These are phyloP conservation scores for Arachnopeziza araneosa DNA, from an alignment of 2,329 filamentous ascomycete species.

Conservation along the genomic window DNA sequence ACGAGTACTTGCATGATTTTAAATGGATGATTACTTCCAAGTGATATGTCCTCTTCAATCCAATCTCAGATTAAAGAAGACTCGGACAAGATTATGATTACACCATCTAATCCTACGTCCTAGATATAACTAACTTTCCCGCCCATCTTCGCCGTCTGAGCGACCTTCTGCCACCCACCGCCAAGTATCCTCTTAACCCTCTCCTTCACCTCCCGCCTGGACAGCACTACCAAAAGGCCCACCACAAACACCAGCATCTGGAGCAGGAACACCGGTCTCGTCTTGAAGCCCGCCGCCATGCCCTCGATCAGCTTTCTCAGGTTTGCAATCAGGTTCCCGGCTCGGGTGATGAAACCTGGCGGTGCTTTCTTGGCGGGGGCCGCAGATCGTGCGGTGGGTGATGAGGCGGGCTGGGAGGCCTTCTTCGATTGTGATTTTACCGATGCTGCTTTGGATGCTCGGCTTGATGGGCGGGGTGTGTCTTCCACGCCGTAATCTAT, in stretches of 20 bases:
- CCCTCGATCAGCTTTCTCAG: slow-evolving; percentile 47
- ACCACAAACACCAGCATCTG: slow-evolving; percentile 72
- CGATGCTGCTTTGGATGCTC: slow-evolving; percentile 24
- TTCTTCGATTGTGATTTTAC: slow-evolving; percentile 33
- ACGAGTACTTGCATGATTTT: no score
- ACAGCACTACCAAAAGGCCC: slow-evolving; percentile 71
- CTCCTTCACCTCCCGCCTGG: slow-evolving; percentile 68
- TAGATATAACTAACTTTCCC: slow-evolving; percentile 96
- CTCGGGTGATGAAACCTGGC: slow-evolving; percentile 31
- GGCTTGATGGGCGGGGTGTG: slow-evolving; percentile 23
- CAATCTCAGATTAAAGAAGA: neutral
- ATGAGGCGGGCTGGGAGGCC: slow-evolving; percentile 6
- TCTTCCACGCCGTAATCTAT: slow-evolving; percentile 65
- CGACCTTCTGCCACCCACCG: slow-evolving; percentile 54
- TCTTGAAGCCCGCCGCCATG: slow-evolving; percentile 44
- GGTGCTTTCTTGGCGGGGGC: slow-evolving; percentile 15
- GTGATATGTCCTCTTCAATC: neutral
- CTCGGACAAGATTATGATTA: neutral
- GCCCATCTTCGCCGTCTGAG: slow-evolving; percentile 75
- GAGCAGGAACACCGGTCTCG: slow-evolving; percentile 52
- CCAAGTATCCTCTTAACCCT: slow-evolving; percentile 64
- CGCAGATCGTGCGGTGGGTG: slow-evolving; percentile 18
- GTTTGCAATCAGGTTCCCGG: slow-evolving; percentile 47
- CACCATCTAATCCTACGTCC: neutral
- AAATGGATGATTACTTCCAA: no score